Evolutionary conservation across 2,329 filamentous ascomycete genomes (phyloP), one percentile per base, ranked within the genome.

Genomic region (Exserohilum rostratum): DNA sequence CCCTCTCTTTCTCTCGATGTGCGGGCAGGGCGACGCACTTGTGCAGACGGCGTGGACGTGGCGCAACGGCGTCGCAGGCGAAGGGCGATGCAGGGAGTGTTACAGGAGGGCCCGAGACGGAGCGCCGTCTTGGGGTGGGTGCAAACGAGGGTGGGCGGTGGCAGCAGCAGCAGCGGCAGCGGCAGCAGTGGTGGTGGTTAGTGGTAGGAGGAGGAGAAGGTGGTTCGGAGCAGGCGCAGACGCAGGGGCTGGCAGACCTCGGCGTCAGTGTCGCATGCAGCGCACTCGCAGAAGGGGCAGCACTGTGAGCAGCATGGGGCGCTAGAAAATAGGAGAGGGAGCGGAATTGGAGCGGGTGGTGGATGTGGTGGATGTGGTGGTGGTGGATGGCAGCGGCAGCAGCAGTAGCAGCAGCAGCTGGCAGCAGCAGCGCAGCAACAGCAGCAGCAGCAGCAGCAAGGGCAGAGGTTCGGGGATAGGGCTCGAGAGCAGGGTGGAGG

Each of bases 241-340:
- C 53, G 58, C 61, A 63, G 61, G 61, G 53, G 65, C 49, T 44
- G 49, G 46, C 39, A 34, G 57, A 42, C 17, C 53, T 34, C 45
- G 55, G 68, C 62, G 66, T 69, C 68, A 69, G 66, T 65, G 69
- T 70, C 67, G 67, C 68, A 67, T 60, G 58, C 61, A 70, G 66
- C 68, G 65, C 70, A 62, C 69, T 61, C 67, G 64, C 64, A 67
- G 61, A 60, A 53, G 50, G 40, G 57, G 61, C 59, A 55, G 64
- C 60, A 55, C 57, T 53, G 35, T 53, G 66, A 66, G 67, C 66
- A 68, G 68, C 67, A 72, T 71, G 62, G 66, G 66, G 62, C 62
- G 56, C 54, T 50, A 52, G 35, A 46, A 40, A 15, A 30, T 25
- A 7, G 22, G 38, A 17, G 38, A 50, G 46, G 51, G 51, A 10